Evolutionary conservation across 305 asterid species (phyloP), one percentile per base, ranked within the genome.

Genomic region (Galium porrigens): DNA sequence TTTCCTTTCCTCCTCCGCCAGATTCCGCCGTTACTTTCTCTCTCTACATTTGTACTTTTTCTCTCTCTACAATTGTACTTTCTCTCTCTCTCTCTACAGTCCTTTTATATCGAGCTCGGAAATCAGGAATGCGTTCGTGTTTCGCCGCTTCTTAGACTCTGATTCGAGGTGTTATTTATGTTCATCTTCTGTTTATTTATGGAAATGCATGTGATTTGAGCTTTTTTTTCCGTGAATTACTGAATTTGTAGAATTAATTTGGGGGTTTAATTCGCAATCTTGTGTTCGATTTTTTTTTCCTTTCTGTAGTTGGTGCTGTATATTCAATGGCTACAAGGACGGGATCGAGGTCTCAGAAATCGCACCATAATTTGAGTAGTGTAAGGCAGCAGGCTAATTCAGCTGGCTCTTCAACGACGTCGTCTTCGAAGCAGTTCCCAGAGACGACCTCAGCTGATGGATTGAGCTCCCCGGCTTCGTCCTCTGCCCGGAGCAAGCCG

Each of bases 391-490:
- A 75, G 69, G 42, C 64, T 29, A 74, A 80, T 76, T 87, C 99
- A 11, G 86, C 83, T 39, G 63, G 96, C 39, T 90, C 99, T 39
- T 82, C 97, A 36, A 87, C 96, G 11, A 87, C 97, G 34, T 84
- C 96, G 46, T 89, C 99, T 0, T 87, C 95, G 39, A 89, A 85
- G 68, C 96, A 79, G 53, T 77, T 68, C 66, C 79, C 74, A 52
- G 96, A 87, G 72, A 82, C 83, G 72, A 82, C 83, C 71, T 87
- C 92, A 34, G 32, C 77, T 36, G 96, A 90, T 60, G 78, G 75
- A 42, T 63, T 82, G 74, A 87, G 90, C 77, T 87, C 99, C 8
- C 97, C 99, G 30, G 95, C 87, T 42, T 92, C 99, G 11, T 92
- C 95, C 29, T 86, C 97, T 3, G 82, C 83, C 14, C 82, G 73